Conservation (phyloP, 192 early-diverging fungal species). For the Phycomyces blakesleeanus region DNA sequence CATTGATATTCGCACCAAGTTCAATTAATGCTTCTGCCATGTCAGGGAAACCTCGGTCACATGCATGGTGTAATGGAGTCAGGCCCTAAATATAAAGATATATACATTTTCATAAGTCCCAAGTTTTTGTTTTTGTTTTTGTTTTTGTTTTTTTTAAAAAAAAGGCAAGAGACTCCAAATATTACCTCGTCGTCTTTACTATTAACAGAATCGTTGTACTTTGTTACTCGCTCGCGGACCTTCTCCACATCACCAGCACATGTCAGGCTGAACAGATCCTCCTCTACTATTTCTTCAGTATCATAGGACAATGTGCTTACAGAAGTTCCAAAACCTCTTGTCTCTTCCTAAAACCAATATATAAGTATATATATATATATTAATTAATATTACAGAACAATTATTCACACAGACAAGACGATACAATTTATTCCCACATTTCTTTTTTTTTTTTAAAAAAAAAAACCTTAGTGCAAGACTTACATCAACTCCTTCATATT, state of each 20-base stretch:
- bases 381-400: too few species aligned
- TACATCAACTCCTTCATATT: neutral
- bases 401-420: too few species aligned
- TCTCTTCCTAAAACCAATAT: neutral
- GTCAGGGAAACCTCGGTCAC: conserved; percentile 47
- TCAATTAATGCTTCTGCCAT: conserved; percentile 39
- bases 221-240: neutral
- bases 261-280: conserved; percentile 18
- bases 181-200: conserved; percentile 22
- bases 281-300: conserved; percentile 18
- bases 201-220: neutral
- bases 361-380: too few species aligned
- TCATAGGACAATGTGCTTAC: conserved; percentile 41
- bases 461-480: too few species aligned
- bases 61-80: conserved; percentile 50
- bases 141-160: conserved; percentile 3
- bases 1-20: conserved; percentile 31
- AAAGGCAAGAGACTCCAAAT: too few species aligned
- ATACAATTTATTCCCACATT: too few species aligned
- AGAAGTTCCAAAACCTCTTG: neutral
- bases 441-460: too few species aligned
- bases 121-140: neutral
- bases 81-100: conserved; percentile 38
- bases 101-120: neutral
- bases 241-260: conserved; percentile 12